Conservation (phyloP, 495 filamentous ascomycete species). For the Penicillium taxi region DNA sequence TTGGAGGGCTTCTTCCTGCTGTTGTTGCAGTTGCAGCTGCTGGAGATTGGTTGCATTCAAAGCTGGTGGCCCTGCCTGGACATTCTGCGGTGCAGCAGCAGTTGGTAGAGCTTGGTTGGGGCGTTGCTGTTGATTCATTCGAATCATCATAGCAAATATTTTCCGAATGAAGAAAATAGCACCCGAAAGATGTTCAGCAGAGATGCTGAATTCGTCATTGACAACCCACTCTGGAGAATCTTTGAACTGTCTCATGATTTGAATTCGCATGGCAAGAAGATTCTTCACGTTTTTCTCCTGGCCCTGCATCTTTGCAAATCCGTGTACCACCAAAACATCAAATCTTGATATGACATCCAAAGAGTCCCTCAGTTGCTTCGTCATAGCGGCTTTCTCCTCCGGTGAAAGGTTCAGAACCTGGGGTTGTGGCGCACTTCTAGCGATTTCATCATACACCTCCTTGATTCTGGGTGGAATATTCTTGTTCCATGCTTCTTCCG, state of each 20-base stretch:
- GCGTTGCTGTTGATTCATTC: constrained; percentile 31
- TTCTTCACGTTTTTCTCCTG: constrained; percentile 39
- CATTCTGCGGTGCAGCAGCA: constrained; percentile 16
- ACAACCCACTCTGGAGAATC: constrained; percentile 42
- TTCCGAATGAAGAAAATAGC: constrained; percentile 39
- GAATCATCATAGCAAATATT: constrained; percentile 37
- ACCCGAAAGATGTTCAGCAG: constrained; percentile 46
- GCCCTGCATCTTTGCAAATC: constrained; percentile 26
- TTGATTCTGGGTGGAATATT: constrained; percentile 30
- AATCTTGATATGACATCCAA: constrained; percentile 35
- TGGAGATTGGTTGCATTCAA: constrained; percentile 62
- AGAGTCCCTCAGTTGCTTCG: constrained; percentile 36
- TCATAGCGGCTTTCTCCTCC: constrained; percentile 40
- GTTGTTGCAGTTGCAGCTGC: constrained; percentile 42
- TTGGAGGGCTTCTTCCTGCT: constrained; percentile 39
- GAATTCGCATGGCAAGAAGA: constrained; percentile 41
- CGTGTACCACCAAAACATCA: constrained; percentile 33
- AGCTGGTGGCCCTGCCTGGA: constrained; percentile 35
- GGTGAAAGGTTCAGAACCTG: constrained; percentile 29
- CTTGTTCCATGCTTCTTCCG: constrained; percentile 31
- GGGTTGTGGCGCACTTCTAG: constrained; percentile 22
- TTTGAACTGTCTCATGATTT: constrained; percentile 52
- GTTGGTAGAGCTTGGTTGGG: constrained; percentile 17
- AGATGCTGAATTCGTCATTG: constrained; percentile 52
- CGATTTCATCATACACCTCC: constrained; percentile 34